A percentile compares a stretch with the other conserved stretches of the same genome.
These are phyloP conservation scores for Plasmodium gallinaceum DNA, from an alignment of 169 alveolate species.

Conservation along the genomic window DNA sequence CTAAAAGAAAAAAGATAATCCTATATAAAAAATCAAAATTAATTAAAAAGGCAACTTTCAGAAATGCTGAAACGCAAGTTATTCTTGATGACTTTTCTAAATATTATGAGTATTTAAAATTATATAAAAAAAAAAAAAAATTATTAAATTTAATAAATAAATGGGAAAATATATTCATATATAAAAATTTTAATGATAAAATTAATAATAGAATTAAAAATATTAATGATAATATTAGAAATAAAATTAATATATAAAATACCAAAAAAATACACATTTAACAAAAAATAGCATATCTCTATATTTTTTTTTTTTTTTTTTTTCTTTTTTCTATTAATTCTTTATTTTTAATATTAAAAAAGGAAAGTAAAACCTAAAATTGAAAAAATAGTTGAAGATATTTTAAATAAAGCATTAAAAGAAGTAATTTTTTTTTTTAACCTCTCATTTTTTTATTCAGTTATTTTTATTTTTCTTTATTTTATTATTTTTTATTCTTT, in stretches of 20 bases:
- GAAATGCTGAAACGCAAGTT: conserved; percentile 58
- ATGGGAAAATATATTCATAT: background rate
- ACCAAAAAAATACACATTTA: no score
- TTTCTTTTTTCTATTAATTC: conserved; percentile 1
- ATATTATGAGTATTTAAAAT: conserved; percentile 56
- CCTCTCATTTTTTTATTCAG: background rate
- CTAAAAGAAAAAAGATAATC: conserved; percentile 18
- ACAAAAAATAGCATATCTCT: background rate
- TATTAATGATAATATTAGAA: no score
- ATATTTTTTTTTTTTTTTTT: conserved; percentile 3
- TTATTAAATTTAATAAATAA: background rate
- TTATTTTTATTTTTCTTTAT: background rate
- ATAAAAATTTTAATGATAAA: no score
- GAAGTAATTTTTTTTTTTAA: conserved; percentile 15
- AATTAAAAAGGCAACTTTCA: conserved; percentile 35
- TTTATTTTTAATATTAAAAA: conserved; percentile 1
- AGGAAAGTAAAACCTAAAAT: conserved; percentile 44
- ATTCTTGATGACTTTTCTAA: conserved; percentile 54
- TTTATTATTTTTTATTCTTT: background rate
- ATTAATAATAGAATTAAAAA: no score
- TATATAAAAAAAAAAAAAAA: conserved; percentile 2
- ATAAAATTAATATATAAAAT: no score
- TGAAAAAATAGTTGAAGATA: conserved; percentile 51
- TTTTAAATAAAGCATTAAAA: conserved; percentile 49
- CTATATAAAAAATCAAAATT: conserved; percentile 20